Evolutionary conservation across 2,329 filamentous ascomycete genomes (phyloP).

Genomic region (Pseudodiploospora longispora): DNA sequence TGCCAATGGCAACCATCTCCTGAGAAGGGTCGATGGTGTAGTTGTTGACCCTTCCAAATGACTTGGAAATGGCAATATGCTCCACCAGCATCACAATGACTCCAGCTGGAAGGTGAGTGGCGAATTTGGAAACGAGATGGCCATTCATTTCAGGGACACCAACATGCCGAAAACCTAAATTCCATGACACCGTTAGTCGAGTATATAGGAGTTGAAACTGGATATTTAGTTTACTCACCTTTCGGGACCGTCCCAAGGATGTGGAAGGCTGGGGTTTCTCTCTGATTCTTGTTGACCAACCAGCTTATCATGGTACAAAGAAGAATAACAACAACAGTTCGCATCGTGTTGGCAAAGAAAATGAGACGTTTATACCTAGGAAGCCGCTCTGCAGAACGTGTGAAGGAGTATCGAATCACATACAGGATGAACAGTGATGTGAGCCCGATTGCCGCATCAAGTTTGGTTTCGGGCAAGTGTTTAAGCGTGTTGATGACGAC

Average conservation of each 20-base stretch:
- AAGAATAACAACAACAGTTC: slow-evolving; percentile 85
- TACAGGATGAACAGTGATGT: slow-evolving; percentile 74
- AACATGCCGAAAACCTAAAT: slow-evolving; percentile 66
- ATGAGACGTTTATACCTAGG: slow-evolving; percentile 63
- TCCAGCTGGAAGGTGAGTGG: slow-evolving; percentile 67
- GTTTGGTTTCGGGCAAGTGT: slow-evolving; percentile 52
- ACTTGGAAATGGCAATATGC: slow-evolving; percentile 95
- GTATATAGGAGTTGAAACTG: not conserved
- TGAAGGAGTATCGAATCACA: slow-evolving; percentile 59
- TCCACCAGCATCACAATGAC: slow-evolving; percentile 95
- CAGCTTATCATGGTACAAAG: slow-evolving; percentile 89
- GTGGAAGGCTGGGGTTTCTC: slow-evolving; percentile 57
- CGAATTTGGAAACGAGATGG: slow-evolving; percentile 60
- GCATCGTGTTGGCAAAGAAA: slow-evolving; percentile 87
- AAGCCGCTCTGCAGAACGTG: slow-evolving; percentile 56
- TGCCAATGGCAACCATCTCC: slow-evolving; percentile 88
- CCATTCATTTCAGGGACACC: slow-evolving; percentile 61
- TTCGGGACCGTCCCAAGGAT: slow-evolving; percentile 72
- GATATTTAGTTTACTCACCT: slow-evolving; percentile 28
- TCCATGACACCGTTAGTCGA: slow-evolving; percentile 1
- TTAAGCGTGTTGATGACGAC: slow-evolving; percentile 80
- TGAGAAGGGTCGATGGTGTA: slow-evolving; percentile 94
- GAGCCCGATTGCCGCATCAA: slow-evolving; percentile 88
- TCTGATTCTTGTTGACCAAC: slow-evolving; percentile 65
- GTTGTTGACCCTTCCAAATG: slow-evolving; percentile 91